Base-by-base conservation (phyloP, 768 basidiomycete species). In the Solioccasus polychromus region DNA sequence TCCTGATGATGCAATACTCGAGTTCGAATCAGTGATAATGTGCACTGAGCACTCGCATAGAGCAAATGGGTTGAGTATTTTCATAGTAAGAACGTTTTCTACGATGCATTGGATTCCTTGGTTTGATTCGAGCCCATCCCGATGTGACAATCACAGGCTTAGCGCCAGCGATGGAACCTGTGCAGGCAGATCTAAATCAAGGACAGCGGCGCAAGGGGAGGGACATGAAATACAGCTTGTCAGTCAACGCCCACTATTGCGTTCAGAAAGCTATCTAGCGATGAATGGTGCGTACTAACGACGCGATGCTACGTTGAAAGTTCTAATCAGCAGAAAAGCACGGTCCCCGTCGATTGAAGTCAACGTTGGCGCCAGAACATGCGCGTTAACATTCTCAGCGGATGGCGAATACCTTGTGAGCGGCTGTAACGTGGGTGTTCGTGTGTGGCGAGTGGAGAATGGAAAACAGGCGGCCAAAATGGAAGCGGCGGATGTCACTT, bases 401-500 rank as follows among this genome's bases (percentile, higher is more conserved):
- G 8, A 47, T 5, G 45, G 45, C 30, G 10, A 38, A 20, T 9
- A 26, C 4, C n/a, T 50, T 17, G 14, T 42, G 3, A 18, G 38
- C 15, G 49, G 39, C 15, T 18, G 24, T 2, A 1, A 3, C 2
- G 9, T 10, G 3, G 29, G 29, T 1, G 24, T 50, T 28, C 17
- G 22, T 5, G n/a, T 47, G 4, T 50, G 45, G 45, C 36, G 28
- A 14, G 36, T 48, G 26, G 22, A 35, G 20, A 39, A 48, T 18
- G 41, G 42, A 8, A 18, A 17, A 15, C n/a, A 14, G 23, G 18
- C 20, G 25, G 19, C 39, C n/a, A 37, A n/a, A 9, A 25, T 39
- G 30, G 18, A 17, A 14, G 29, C 22, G 25, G 8, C 1, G 7
- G 18, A 14, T 12, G 31, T 45, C 10, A 4, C 28, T 1, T 39